Conservation (phyloP, 2,329 filamentous ascomycete species). For the Chaetoscypha palmicola region DNA sequence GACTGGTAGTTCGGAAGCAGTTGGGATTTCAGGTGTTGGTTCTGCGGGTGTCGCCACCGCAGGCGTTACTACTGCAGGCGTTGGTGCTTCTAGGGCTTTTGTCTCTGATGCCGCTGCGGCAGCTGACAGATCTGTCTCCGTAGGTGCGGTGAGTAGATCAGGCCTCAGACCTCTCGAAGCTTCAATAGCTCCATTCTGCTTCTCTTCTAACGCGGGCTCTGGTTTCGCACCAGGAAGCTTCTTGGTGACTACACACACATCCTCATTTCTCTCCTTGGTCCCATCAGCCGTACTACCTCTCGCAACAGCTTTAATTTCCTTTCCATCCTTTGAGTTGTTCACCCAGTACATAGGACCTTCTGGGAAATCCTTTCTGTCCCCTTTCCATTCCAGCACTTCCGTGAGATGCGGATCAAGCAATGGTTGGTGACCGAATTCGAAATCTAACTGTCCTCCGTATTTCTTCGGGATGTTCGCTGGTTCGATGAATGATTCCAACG, state of each 20-base stretch:
- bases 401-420: constrained; percentile 59
- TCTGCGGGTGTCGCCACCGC: neutral
- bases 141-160: constrained; percentile 12
- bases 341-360: constrained; percentile 51
- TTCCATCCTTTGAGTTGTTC: constrained; percentile 29
- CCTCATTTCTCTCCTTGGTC: constrained; percentile 39
- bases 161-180: neutral
- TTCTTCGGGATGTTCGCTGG: constrained; percentile 75
- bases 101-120: neutral
- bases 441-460: constrained; percentile 84
- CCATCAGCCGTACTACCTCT: constrained; percentile 40
- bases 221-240: neutral
- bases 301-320: constrained; percentile 46
- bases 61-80: neutral
- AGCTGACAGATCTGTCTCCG: constrained; percentile 5
- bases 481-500: constrained; percentile 76
- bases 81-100: neutral
- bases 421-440: constrained; percentile 68
- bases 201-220: neutral
- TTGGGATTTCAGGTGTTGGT: neutral
- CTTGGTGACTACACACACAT: constrained; percentile 21
- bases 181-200: constrained; percentile 7
- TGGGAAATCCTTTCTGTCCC: constrained; percentile 46
- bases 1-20: constrained; percentile 2
- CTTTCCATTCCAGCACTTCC: constrained; percentile 45